These are phyloP conservation scores for Tolypocladium capitatum DNA, from an alignment of 2,329 filamentous ascomycete genomes.

Conservation along the genomic window DNA sequence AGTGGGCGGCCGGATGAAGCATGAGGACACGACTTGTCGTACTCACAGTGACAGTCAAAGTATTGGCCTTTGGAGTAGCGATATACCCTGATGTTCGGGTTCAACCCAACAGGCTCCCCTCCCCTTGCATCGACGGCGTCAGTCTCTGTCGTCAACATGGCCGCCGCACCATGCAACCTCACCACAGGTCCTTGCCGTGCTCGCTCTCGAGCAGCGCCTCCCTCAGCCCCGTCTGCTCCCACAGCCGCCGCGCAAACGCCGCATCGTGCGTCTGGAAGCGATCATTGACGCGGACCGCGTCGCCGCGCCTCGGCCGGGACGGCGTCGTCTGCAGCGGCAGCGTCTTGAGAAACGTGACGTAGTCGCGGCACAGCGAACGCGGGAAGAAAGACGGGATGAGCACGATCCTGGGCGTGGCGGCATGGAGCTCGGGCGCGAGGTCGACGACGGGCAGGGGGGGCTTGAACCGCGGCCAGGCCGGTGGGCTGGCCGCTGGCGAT, in stretches of 20 bases:
- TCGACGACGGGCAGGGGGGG: constrained; percentile 54
- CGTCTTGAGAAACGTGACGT: constrained; percentile 53
- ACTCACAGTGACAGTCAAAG: constrained; percentile 81
- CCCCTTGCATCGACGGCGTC: constrained; percentile 48
- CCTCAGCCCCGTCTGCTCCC: constrained; percentile 64
- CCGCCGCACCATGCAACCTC: constrained; percentile 14
- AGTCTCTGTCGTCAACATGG: neutral
- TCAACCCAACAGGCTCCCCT: constrained; percentile 73
- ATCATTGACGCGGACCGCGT: constrained; percentile 79
- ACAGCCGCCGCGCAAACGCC: constrained; percentile 62
- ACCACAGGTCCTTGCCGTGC: constrained; percentile 30
- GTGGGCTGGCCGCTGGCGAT: too few species aligned
- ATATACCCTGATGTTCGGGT: constrained; percentile 81
- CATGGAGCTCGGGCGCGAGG: constrained; percentile 44
- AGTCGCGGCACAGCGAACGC: constrained; percentile 58
- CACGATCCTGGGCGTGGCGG: constrained; percentile 48
- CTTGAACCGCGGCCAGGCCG: too few species aligned
- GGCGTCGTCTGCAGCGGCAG: constrained; percentile 68
- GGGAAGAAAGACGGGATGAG: constrained; percentile 65
- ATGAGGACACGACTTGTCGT: neutral
- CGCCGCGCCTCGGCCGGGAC: constrained; percentile 61
- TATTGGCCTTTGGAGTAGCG: constrained; percentile 77
- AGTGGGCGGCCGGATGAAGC: neutral
- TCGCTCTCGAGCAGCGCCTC: constrained; percentile 37
- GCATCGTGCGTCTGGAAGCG: constrained; percentile 72